Base-by-base conservation (phyloP, 1,284 basidiomycete genomes). In the Prillingera fragicola region DNA sequence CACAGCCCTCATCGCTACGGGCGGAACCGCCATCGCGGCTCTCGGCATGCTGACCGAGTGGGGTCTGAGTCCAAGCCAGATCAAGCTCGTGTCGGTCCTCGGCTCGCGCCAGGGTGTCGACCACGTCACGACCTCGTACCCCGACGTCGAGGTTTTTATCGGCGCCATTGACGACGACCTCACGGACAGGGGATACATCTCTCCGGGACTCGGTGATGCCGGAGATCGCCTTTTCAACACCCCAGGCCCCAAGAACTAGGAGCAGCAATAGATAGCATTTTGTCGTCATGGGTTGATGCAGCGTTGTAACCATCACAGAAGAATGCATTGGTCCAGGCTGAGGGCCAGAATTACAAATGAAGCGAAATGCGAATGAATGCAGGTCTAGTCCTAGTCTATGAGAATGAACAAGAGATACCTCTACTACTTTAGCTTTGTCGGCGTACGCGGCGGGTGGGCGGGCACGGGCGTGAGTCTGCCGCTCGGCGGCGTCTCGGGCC, bases 1-100 rank as follows among this genome's bases (percentile, higher is more conserved):
- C 6, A 52, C 52, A 67, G 63, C 92, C 4, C 73, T 96, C 32
- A 84, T 96, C 59, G 92, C 92, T 0, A 96, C 92, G 0, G 92
- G 91, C 49, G 87, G 87, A n/a, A 95, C 92, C 3, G 88, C 86
- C 5, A 78, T 81, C 48, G 89, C 90, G 13, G 90, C 90, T 3
- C 65, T 94, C 45, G 65, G 77, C 40, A 92, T 91, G 87, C 75
- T 92, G 35, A 59, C 77, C 7, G 89, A 92, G 45, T 92, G 88
- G 88, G 88, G 89, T 19, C 77, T 92, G 50, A 72, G 80, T 17
- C 55, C 48, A 22, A 49, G 43, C 18, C 68, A 83, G 57, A 82
- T 96, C 69, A 92, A 88, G 74, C 74, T 96, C 31, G 75, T 96
- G 25, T 83, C 81, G 37, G 77, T 97, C 8, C 77, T 96, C 17